Evolutionary conservation across 345 rosid species (phyloP), one percentile per base, ranked within the genome.

Genomic region (Pistacia atlantica): DNA sequence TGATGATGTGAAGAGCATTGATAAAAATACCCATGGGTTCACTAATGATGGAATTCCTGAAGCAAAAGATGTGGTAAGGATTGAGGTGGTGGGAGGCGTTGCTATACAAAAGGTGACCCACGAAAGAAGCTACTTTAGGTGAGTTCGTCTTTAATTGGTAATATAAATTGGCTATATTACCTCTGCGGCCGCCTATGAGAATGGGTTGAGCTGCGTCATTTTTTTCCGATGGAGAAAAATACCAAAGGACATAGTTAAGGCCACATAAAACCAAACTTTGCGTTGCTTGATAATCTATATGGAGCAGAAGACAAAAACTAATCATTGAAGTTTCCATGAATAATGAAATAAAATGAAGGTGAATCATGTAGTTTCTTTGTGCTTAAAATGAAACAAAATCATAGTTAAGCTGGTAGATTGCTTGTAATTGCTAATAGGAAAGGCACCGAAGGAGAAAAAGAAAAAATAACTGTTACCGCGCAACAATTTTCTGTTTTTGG

Each of bases 51-150:
- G 83, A 63, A 82, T 91, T 62, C 92, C 92, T 33, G 90, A 91
- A 80, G 87, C 84, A 25, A 78, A 81, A 71, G 95, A 90, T 67
- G 92, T 89, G 62, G 92, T 91, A 65, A 89, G 97, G 86, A 80
- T 92, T 74, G 97, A 85, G 70, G 18, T 92, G 70, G 90, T 89
- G 33, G 99, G 98, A 52, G 99, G 98, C 65, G 92, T 91, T 77
- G 98, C 92, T 5, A 69, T 93, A 68, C 99, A 96, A 80, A 96
- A 89, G 84, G 97, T 93, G 82, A 82, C 90, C 67, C 46, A 87
- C n/a, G 82, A 83, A 78, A 90, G 92, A 84, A 92, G 98, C 86
- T 93, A 91, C 84, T 80, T 96, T 46, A 87, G 98, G 98, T 96
- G 67, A 84, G 89, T 82, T 54, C 49, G 22, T 69, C 33, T 11